phyloP scores from a whole-genome alignment of 257 asterid genomes.

The Solanum piurae region DNA sequence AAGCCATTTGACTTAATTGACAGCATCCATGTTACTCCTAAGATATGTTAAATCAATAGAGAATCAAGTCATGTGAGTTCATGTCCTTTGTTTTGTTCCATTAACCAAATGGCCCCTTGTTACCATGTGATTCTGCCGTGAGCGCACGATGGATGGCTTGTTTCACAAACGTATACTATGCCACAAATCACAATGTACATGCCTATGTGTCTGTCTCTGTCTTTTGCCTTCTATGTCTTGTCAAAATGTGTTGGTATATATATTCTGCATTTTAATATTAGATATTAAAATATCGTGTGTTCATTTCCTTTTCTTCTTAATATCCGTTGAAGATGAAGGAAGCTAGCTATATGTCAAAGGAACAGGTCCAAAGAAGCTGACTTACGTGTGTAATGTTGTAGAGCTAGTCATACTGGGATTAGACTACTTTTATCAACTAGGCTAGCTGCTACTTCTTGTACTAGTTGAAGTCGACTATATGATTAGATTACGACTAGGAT shows the following conservation, averaged over 20 bases:
- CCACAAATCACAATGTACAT: not conserved
- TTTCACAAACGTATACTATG: not conserved
- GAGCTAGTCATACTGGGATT: too few species aligned
- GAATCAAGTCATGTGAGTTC: not conserved
- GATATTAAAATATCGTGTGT: not conserved
- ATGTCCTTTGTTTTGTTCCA: not conserved
- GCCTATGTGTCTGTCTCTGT: not conserved
- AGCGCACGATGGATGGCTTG: not conserved
- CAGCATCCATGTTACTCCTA: not conserved
- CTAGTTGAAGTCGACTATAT: not conserved
- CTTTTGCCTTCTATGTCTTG: not conserved
- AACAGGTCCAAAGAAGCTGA: too few species aligned
- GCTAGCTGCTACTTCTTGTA: too few species aligned
- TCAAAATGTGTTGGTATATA: not conserved
- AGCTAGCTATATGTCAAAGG: too few species aligned
- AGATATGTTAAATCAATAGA: not conserved
- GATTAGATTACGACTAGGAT: not conserved
- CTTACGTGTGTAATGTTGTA: too few species aligned
- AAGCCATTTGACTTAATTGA: not conserved
- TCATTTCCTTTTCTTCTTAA: not conserved
- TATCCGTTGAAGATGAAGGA: too few species aligned
- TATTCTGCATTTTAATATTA: too few species aligned
- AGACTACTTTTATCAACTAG: too few species aligned
- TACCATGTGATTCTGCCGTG: not conserved
- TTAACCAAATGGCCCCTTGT: not conserved